phyloP scores from a whole-genome alignment of 345 rosid genomes.

The Atalantia buxifolia region DNA sequence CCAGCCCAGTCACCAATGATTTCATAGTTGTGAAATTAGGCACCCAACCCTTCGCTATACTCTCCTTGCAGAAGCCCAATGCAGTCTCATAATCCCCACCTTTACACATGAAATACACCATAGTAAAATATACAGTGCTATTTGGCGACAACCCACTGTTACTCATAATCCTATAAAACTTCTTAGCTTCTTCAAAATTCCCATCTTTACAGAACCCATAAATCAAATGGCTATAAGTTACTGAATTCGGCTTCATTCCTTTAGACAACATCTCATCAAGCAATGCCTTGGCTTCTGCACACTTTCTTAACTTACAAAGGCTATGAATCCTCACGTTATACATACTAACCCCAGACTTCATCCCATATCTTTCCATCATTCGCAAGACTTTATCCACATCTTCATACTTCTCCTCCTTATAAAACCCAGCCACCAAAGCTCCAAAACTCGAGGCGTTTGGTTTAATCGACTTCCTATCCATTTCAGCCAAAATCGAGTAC shows the following conservation, averaged over 20 bases:
- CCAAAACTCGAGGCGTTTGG: slow-evolving; percentile 57
- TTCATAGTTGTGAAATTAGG: slow-evolving; percentile 66
- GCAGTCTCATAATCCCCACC: slow-evolving; percentile 66
- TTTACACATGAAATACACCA: slow-evolving; percentile 47
- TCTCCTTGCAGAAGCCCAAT: slow-evolving; percentile 48
- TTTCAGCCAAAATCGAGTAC: slow-evolving; percentile 65
- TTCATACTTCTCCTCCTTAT: slow-evolving; percentile 61
- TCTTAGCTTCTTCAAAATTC: slow-evolving; percentile 60
- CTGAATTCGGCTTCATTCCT: slow-evolving; percentile 48
- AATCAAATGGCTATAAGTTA: slow-evolving; percentile 51
- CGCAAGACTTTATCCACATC: slow-evolving; percentile 64
- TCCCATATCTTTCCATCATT: slow-evolving; percentile 53
- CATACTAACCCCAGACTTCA: slow-evolving; percentile 33
- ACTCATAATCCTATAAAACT: slow-evolving; percentile 53
- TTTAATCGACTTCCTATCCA: slow-evolving; percentile 59
- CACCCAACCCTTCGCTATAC: slow-evolving; percentile 70
- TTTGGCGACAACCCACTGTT: slow-evolving; percentile 45
- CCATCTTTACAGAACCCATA: slow-evolving; percentile 68
- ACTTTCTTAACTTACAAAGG: slow-evolving; percentile 57
- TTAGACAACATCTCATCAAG: slow-evolving; percentile 49
- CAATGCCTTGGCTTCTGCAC: slow-evolving; percentile 65
- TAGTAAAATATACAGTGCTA: slow-evolving; percentile 53
- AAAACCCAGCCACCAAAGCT: slow-evolving; percentile 56
- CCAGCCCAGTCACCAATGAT: slow-evolving; percentile 66
- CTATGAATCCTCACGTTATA: slow-evolving; percentile 71